Evolutionary conservation across 2,329 filamentous ascomycete genomes (phyloP), one percentile per base, ranked within the genome.

Genomic region (Epichloe festucae): DNA sequence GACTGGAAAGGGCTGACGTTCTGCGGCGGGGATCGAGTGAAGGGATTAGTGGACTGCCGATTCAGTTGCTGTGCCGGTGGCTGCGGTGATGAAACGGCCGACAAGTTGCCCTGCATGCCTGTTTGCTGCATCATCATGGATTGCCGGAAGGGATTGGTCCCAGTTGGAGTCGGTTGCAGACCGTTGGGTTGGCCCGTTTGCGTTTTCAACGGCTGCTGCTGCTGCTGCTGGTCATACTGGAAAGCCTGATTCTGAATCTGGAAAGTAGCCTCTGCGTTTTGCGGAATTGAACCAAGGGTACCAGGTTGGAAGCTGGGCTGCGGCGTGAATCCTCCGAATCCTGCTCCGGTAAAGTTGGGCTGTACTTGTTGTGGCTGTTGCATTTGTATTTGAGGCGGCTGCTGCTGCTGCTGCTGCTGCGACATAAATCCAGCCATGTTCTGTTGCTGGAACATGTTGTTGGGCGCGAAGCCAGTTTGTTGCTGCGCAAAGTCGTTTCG

Each of bases 101-200:
- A 51, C 21, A 52, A 39, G 31, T 15, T 49, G 35, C 44, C 43
- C 17, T 53, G 59, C 57, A 71, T 65, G 46, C 77, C 77, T 7
- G 80, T 79, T 59, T 74, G 72, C 61, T 77, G 73, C 72, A 77
- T 75, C 70, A 95, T 73, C 82, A 91, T 91, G 1, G 91, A 96
- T 63, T 89, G 85, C 42, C 93, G 79, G 78, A 98, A 98, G 0
- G 93, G 93, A 64, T 98, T 98, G 7, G 89, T 82, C 12, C 59
- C 76, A 67, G 72, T 61, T 67, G 72, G 68, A 55, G 74, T 62
- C 48, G 62, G 67, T 54, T 71, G 63, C 65, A 73, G 59, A 56
- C 65, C 61, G 60, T 73, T 60, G 65, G 70, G 58, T 70, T 74
- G 60, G 12, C 67, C 67, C 10, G 65, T 59, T 44, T 56, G 58